Evolutionary conservation across 768 basidiomycete species (phyloP).

Genomic region (Scleroderma citrinum): DNA sequence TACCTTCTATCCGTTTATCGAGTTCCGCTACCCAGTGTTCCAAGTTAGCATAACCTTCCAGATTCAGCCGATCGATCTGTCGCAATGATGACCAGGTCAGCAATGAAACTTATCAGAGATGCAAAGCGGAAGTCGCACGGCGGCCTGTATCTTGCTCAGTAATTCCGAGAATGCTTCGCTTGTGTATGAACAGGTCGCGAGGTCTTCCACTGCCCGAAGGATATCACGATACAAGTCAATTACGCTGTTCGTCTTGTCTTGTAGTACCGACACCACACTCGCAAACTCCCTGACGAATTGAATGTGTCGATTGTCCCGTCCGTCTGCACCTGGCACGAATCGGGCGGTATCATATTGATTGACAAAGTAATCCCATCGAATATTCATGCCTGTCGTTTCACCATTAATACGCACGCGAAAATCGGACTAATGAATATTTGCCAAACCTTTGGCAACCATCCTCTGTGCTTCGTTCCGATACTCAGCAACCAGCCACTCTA

Average conservation of each 20-base stretch:
- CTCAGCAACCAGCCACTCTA: slow-evolving; percentile 92
- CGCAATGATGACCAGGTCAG: not conserved
- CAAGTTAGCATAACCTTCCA: slow-evolving; percentile 93
- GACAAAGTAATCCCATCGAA: slow-evolving; percentile 96
- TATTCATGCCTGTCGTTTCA: slow-evolving; percentile 68
- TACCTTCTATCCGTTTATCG: slow-evolving; percentile 75
- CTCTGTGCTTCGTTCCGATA: slow-evolving; percentile 89
- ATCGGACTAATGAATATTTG: no score
- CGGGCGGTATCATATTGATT: slow-evolving; percentile 86
- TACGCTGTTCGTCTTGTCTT: slow-evolving; percentile 94
- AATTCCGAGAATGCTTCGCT: slow-evolving; percentile 76
- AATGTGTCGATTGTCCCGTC: slow-evolving; percentile 80
- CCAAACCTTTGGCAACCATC: slow-evolving; percentile 84
- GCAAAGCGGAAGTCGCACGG: slow-evolving; percentile 42
- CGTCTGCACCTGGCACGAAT: slow-evolving; percentile 69
- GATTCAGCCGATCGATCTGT: slow-evolving; percentile 88
- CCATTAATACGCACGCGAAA: not conserved
- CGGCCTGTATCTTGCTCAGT: slow-evolving; percentile 75
- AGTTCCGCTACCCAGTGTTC: slow-evolving; percentile 88
- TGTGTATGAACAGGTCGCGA: slow-evolving; percentile 82
- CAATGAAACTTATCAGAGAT: not conserved
- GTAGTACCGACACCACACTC: slow-evolving; percentile 83
- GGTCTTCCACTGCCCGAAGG: slow-evolving; percentile 75
- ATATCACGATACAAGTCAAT: slow-evolving; percentile 91
- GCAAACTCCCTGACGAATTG: slow-evolving; percentile 96